Base-by-base conservation (phyloP, 192 early-diverging fungal genomes). In the Umbelopsis ramanniana region DNA sequence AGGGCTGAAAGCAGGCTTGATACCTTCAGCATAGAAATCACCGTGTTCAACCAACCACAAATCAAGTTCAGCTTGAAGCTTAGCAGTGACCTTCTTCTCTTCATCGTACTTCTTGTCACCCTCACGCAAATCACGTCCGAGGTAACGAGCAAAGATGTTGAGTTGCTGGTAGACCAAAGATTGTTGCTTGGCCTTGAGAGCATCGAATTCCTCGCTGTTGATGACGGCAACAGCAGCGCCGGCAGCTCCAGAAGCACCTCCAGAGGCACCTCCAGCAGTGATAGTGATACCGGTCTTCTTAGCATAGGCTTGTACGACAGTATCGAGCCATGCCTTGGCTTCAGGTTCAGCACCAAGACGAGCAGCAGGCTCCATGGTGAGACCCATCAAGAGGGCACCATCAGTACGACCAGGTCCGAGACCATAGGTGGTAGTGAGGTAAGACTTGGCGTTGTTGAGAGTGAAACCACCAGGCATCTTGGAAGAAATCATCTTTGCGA, bases 381-480 rank as follows among this genome's bases (percentile, higher is more conserved):
- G 82, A 73, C 89, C 93, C 46, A 93, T 88, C 66, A 98, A 82
- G 6, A 96, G 78, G 37, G 88, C 85, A 54, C 82, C 93, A 24
- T 95, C 89, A 53, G 87, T 86, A 35, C 96, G 87, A 75, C 89
- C 84, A 60, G 88, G 73, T 11, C 93, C 93, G 9, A 98, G 81
- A 11, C 95, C 93, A 76, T 89, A 92, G 26, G 90, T 84, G 52
- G 73, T 75, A 52, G 83, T 68, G 52, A 98, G 82, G 80, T 95
- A 86, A 17, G 85, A 77, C 85, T 94, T 91, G 72, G 93, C 93
- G 55, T 88, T 85, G 22, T 88, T 85, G 66, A 92, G 87, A n/a
- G 86, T 88, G 81, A 93, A 93, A 55, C 95, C 94, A 83, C 92
- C 95, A 60, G 96, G 94, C 93, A 98, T 94, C 87, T 98, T 98